Evolutionary conservation across 2,329 filamentous ascomycete species (phyloP).

Genomic region (Fusarium denticulatum): DNA sequence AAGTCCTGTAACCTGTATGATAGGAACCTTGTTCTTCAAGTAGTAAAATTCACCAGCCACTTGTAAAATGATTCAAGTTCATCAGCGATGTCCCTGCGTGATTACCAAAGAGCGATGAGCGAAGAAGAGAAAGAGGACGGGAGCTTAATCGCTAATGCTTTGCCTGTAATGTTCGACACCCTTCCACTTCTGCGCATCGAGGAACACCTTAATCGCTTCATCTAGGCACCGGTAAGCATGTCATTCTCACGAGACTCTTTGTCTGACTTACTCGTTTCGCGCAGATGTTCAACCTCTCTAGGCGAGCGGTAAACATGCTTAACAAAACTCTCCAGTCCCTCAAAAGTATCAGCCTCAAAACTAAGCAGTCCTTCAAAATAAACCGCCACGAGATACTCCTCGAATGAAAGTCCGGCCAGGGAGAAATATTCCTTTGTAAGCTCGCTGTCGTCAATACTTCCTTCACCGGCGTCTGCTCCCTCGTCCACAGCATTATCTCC

Average conservation of each 20-base stretch:
- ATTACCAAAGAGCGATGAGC: too few species aligned
- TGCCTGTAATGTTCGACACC: not conserved
- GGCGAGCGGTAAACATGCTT: not conserved
- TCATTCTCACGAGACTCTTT: fast-evolving
- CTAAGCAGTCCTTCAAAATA: not conserved
- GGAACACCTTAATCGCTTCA: not conserved
- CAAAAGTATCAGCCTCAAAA: not conserved
- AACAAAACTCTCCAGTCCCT: not conserved
- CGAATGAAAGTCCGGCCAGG: not conserved
- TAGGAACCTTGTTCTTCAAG: too few species aligned
- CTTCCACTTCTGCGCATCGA: not conserved
- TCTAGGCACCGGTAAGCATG: not conserved
- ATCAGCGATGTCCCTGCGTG: too few species aligned
- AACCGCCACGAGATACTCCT: not conserved
- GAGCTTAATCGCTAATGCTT: not conserved
- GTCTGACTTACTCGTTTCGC: not conserved
- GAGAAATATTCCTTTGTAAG: not conserved
- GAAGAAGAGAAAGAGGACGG: not conserved
- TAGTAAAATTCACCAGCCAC: too few species aligned
- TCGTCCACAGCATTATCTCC: not conserved
- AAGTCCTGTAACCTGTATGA: too few species aligned
- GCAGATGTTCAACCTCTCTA: not conserved
- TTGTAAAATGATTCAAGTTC: too few species aligned
- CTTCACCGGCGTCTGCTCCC: not conserved
- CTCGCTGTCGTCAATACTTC: not conserved